A percentile compares a stretch with the other conserved stretches of the same genome.
phyloP scores from a whole-genome alignment of 2,329 filamentous ascomycete species.

The Periconia macrospinosa region DNA sequence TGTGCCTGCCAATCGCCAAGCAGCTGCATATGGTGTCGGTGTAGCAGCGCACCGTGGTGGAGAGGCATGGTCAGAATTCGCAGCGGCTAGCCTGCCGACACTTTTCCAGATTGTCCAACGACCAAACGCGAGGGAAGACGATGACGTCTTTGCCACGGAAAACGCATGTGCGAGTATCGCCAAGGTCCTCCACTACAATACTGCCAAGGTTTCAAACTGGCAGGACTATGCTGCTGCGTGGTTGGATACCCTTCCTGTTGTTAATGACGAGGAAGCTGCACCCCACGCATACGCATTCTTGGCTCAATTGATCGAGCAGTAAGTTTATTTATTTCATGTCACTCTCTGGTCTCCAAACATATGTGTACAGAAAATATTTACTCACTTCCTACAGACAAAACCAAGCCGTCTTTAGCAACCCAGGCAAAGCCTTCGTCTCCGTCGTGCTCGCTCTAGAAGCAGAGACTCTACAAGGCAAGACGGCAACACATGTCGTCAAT shows the following conservation, averaged over 20 bases:
- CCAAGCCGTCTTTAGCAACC: slow-evolving; percentile 74
- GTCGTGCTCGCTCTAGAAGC: slow-evolving; percentile 89
- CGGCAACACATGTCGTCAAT: slow-evolving; percentile 72
- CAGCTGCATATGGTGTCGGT: slow-evolving; percentile 92
- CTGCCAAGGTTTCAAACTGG: slow-evolving; percentile 71
- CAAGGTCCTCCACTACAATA: slow-evolving; percentile 93
- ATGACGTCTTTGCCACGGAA: slow-evolving; percentile 95
- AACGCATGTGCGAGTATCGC: slow-evolving; percentile 96
- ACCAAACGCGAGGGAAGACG: slow-evolving; percentile 80
- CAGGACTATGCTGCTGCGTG: slow-evolving; percentile 80
- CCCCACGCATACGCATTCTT: slow-evolving; percentile 95
- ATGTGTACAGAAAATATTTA: not conserved
- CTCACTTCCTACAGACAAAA: slow-evolving; percentile 69
- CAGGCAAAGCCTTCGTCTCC: slow-evolving; percentile 78
- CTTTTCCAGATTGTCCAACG: slow-evolving; percentile 85
- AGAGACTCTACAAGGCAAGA: slow-evolving; percentile 84
- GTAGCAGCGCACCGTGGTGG: slow-evolving; percentile 94
- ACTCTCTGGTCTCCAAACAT: slow-evolving; percentile 3
- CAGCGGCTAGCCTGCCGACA: slow-evolving; percentile 74
- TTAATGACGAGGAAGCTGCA: slow-evolving; percentile 95
- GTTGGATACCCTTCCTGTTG: slow-evolving; percentile 87
- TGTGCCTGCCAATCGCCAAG: slow-evolving; percentile 90
- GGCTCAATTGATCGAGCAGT: slow-evolving; percentile 91
- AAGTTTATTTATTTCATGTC: slow-evolving; percentile 51
- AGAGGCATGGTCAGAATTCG: slow-evolving; percentile 82